A percentile compares a stretch with the other conserved stretches of the same genome.
These are phyloP conservation scores for Serendipita sp. DNA, from an alignment of 768 basidiomycete genomes.

Conservation along the genomic window DNA sequence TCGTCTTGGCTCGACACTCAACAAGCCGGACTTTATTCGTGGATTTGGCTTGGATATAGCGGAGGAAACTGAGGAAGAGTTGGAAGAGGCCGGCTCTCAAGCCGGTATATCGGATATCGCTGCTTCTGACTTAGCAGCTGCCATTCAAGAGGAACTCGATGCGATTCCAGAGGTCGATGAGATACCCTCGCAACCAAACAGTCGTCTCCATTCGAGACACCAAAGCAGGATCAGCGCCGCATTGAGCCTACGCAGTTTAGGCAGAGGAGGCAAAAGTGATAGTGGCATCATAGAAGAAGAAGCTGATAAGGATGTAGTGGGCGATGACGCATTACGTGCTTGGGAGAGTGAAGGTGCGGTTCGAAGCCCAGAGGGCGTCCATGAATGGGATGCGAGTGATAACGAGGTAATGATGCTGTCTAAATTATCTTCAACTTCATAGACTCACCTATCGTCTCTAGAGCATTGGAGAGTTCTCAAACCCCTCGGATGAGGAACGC, in stretches of 20 bases:
- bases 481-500: constrained; percentile 79
- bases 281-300: constrained; percentile 22
- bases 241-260: constrained; percentile 46
- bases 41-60: constrained; percentile 72
- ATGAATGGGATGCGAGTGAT: constrained; percentile 72
- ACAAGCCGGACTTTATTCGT: constrained; percentile 52
- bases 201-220: constrained; percentile 48
- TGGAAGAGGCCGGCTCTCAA: not conserved
- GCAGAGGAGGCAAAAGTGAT: constrained; percentile 15
- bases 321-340: not conserved
- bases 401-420: constrained; percentile 37
- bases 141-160: constrained; percentile 14
- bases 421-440: not conserved
- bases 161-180: constrained; percentile 24
- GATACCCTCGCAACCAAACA: constrained; percentile 32
- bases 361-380: constrained; percentile 16
- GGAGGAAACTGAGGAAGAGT: constrained; percentile 46
- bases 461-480: constrained; percentile 82
- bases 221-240: constrained; percentile 51
- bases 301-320: constrained; percentile 1
- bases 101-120: not conserved
- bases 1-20: constrained; percentile 21
- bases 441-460: constrained; percentile 16
- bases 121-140: constrained; percentile 11
- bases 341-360: constrained; percentile 3